phyloP scores from a whole-genome alignment of 169 alveolate species.

The Babesia ovis region DNA sequence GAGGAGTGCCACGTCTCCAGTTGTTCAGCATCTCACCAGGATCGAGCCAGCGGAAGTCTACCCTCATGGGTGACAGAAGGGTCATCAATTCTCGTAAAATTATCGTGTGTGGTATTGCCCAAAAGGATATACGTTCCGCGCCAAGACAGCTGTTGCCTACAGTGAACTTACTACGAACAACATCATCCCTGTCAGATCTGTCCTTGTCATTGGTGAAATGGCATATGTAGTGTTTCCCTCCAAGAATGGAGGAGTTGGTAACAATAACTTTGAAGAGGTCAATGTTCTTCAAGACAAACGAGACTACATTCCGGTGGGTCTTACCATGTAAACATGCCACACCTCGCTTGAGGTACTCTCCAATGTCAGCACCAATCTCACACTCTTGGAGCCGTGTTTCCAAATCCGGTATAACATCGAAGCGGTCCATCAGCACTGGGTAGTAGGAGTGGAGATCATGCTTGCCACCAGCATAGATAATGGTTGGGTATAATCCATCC shows the following conservation, averaged over 20 bases:
- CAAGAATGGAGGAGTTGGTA: background rate
- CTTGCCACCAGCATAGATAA: background rate
- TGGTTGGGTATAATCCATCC: slow-evolving; percentile 29
- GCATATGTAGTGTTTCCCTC: slow-evolving; percentile 29
- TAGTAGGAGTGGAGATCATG: background rate
- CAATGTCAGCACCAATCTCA: background rate
- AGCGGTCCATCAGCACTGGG: background rate
- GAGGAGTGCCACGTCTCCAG: background rate
- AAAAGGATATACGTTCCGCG: slow-evolving; percentile 8
- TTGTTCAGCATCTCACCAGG: background rate
- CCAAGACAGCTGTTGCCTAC: slow-evolving; percentile 1
- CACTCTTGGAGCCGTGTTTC: background rate
- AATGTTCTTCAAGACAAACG: slow-evolving; percentile 2
- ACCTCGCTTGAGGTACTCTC: background rate
- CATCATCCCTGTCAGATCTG: background rate
- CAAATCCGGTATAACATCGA: background rate
- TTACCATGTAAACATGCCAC: background rate
- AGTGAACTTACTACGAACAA: background rate
- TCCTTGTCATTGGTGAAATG: background rate
- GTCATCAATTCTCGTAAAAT: background rate
- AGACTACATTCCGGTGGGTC: background rate
- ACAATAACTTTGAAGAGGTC: slow-evolving; percentile 14
- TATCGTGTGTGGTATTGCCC: background rate
- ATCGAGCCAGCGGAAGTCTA: slow-evolving; percentile 2
- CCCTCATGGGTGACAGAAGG: background rate